These are phyloP conservation scores for Pythium scleroteichum DNA, from an alignment of 352 stramenopile species.

Conservation along the genomic window DNA sequence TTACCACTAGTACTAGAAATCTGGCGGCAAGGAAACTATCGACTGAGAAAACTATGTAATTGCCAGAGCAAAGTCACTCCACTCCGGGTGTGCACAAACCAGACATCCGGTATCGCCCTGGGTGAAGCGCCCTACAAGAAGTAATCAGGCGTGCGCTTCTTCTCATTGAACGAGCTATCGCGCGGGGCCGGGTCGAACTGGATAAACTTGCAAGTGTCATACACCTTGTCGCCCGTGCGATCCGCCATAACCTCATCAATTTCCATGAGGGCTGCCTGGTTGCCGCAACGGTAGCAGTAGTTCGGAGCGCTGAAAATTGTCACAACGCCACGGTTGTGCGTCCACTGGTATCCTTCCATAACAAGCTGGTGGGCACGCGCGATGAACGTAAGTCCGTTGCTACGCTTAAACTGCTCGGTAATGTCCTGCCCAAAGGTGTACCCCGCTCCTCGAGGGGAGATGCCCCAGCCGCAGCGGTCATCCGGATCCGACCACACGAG, in stretches of 20 bases:
- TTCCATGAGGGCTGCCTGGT: slow-evolving; percentile 95
- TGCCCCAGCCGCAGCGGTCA: slow-evolving; percentile 85
- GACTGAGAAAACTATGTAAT: slow-evolving; percentile 13
- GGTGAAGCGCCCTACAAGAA: slow-evolving; percentile 67
- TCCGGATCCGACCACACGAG: slow-evolving; percentile 89
- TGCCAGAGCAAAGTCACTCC: too few relatives aligned
- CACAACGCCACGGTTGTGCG: slow-evolving; percentile 90
- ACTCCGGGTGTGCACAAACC: too few relatives aligned
- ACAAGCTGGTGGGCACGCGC: slow-evolving; percentile 89
- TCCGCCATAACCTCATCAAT: slow-evolving; percentile 92
- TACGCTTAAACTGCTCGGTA: slow-evolving; percentile 90
- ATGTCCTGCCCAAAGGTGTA: slow-evolving; percentile 90
- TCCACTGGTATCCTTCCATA: slow-evolving; percentile 95
- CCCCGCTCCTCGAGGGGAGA: slow-evolving; percentile 80
- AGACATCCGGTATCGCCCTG: background rate
- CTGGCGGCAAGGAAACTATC: slow-evolving; percentile 12
- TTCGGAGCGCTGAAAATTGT: slow-evolving; percentile 94
- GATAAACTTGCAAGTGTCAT: slow-evolving; percentile 93
- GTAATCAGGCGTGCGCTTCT: slow-evolving; percentile 92
- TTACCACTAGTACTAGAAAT: slow-evolving; percentile 15
- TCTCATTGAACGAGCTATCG: slow-evolving; percentile 92
- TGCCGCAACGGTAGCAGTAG: slow-evolving; percentile 96
- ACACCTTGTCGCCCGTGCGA: slow-evolving; percentile 86
- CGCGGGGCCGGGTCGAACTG: slow-evolving; percentile 90
- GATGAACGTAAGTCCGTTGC: slow-evolving; percentile 88